These are phyloP conservation scores for Mytilinidion resinicola DNA, from an alignment of 495 filamentous ascomycete species.

Conservation along the genomic window DNA sequence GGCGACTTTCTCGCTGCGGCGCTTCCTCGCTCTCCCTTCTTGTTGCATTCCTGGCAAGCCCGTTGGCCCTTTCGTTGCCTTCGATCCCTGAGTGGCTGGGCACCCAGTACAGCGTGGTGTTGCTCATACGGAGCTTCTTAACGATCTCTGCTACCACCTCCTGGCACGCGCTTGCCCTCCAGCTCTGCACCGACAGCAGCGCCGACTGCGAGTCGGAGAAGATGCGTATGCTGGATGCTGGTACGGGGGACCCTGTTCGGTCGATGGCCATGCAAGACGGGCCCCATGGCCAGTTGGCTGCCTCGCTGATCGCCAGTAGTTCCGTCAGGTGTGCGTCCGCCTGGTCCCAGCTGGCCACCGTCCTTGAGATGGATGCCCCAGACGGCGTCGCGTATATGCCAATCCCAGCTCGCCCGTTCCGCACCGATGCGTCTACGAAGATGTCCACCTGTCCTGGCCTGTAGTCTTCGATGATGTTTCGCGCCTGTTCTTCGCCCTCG, in stretches of 20 bases:
- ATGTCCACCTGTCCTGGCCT: constrained; percentile 20
- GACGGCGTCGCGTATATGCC: constrained; percentile 6
- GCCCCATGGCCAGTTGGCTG: constrained; percentile 12
- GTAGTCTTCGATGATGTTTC: constrained; percentile 8
- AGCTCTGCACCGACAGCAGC: no score
- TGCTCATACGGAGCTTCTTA: constrained; percentile 15
- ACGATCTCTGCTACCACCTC: no score
- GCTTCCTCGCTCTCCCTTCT: constrained; percentile 16
- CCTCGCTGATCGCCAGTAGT: constrained; percentile 15
- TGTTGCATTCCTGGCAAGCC: constrained; percentile 16
- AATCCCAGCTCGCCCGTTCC: constrained; percentile 6
- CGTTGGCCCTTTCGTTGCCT: constrained; percentile 14
- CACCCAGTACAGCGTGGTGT: constrained; percentile 19
- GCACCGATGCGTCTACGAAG: constrained; percentile 15
- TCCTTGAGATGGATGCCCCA: constrained; percentile 9
- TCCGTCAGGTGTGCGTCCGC: constrained; percentile 15
- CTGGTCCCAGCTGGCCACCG: constrained; percentile 11
- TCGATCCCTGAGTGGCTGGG: constrained; percentile 12
- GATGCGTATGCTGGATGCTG: constrained; percentile 11
- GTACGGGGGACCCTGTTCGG: neutral
- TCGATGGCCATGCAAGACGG: constrained; percentile 5
- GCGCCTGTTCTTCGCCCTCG: constrained; percentile 7
- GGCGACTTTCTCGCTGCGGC: constrained; percentile 6
- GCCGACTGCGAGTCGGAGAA: no score
- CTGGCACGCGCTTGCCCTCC: no score